These are phyloP conservation scores for Cubamyces sp. DNA, from an alignment of 768 basidiomycete genomes.

Conservation along the genomic window DNA sequence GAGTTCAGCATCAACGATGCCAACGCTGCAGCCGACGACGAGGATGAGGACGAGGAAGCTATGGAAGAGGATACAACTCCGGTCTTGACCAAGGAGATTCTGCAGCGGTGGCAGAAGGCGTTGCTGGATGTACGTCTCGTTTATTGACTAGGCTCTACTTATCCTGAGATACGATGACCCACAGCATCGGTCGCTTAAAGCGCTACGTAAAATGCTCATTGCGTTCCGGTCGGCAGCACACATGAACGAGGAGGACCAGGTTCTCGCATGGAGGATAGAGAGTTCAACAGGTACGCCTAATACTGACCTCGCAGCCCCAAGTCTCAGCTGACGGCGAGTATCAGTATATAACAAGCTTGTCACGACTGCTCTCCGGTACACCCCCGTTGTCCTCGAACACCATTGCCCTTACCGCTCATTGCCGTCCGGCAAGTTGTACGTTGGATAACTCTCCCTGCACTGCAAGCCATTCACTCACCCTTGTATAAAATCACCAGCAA, in stretches of 20 bases:
- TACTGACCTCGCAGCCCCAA: slow-evolving; percentile 9
- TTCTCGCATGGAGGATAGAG: slow-evolving; percentile 87
- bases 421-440: slow-evolving; percentile 85
- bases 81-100: slow-evolving; percentile 66
- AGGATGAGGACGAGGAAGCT: slow-evolving; percentile 54
- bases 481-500: slow-evolving; percentile 54
- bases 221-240: slow-evolving; percentile 92
- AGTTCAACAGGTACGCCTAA: slow-evolving; percentile 61
- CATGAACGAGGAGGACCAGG: slow-evolving; percentile 84
- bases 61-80: slow-evolving; percentile 50
- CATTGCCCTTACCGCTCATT: slow-evolving; percentile 88
- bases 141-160: neutral
- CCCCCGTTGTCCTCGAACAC: slow-evolving; percentile 84
- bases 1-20: slow-evolving; percentile 63
- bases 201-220: slow-evolving; percentile 80
- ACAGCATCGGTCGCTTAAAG: slow-evolving; percentile 84
- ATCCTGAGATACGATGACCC: neutral
- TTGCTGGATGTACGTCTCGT: slow-evolving; percentile 69
- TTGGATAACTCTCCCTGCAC: slow-evolving; percentile 9
- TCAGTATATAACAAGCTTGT: slow-evolving; percentile 95
- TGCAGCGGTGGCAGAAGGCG: slow-evolving; percentile 87
- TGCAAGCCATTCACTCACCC: slow-evolving; percentile 8
- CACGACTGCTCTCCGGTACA: slow-evolving; percentile 84
- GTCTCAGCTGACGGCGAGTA: neutral
- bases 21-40: slow-evolving; percentile 46